A percentile compares a stretch with the other conserved stretches of the same genome.
phyloP scores from a whole-genome alignment of 192 early-diverging fungal genomes.

The Lobosporangium transversale region DNA sequence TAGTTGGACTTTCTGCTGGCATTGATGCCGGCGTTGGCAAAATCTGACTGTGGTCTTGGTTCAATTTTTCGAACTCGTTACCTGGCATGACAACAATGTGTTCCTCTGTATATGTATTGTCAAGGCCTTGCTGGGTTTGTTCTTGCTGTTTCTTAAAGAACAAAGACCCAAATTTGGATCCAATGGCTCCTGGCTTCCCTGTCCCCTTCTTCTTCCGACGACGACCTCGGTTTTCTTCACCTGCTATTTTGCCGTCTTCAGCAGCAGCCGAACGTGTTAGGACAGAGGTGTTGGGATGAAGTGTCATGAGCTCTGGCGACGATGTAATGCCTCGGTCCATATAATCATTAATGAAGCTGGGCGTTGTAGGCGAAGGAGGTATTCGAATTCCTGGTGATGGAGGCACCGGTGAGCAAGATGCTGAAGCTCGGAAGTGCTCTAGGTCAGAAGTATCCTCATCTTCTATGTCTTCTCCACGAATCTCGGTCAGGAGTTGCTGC shows the following conservation, averaged over 20 bases:
- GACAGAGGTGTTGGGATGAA: no score
- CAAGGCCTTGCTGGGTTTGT: background rate
- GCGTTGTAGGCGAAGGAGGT: background rate
- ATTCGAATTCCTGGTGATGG: slow-evolving; percentile 5
- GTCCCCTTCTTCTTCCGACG: background rate
- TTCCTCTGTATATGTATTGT: background rate
- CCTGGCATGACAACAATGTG: background rate
- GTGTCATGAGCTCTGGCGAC: slow-evolving; percentile 5
- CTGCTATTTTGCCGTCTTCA: background rate
- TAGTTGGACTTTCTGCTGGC: background rate
- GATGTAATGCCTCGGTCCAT: background rate
- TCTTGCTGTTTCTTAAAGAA: background rate
- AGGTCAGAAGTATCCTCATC: background rate
- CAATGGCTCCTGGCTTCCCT: background rate
- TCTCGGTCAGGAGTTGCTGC: background rate
- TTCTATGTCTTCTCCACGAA: background rate
- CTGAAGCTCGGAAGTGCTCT: background rate
- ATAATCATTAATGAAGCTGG: background rate
- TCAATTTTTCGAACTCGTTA: background rate
- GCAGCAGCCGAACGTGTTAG: background rate
- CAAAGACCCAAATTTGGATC: slow-evolving; percentile 24
- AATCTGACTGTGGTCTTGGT: background rate
- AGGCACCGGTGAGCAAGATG: background rate
- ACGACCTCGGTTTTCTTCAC: background rate
- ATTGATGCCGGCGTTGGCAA: background rate